phyloP scores from a whole-genome alignment of 2,329 filamentous ascomycete genomes.

The Penicillium italicum region DNA sequence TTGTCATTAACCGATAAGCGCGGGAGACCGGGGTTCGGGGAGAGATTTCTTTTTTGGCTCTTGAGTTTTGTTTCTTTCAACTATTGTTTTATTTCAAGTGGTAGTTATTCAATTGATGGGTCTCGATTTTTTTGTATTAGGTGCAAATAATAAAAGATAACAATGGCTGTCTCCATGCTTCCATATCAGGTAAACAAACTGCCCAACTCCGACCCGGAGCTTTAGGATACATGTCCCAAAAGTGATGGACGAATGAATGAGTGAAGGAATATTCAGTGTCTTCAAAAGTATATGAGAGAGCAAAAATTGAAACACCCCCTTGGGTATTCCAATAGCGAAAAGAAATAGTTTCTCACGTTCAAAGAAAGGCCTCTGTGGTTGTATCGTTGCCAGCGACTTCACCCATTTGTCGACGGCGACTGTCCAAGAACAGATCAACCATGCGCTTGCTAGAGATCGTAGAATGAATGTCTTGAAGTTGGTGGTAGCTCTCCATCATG shows the following conservation, averaged over 20 bases:
- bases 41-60: constrained; percentile 30
- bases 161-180: background rate
- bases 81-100: background rate
- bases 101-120: too few species aligned
- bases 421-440: constrained; percentile 39
- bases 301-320: background rate
- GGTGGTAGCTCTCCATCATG: constrained; percentile 17
- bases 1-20: constrained; percentile 36
- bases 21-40: constrained; percentile 40
- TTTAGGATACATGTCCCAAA: background rate
- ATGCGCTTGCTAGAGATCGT: constrained; percentile 36
- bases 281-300: background rate
- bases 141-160: background rate
- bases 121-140: too few species aligned
- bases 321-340: background rate
- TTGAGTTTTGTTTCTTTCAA: background rate
- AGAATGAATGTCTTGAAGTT: constrained; percentile 22
- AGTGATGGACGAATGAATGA: background rate
- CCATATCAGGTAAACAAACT: background rate
- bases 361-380: constrained; percentile 28
- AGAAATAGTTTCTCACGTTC: background rate
- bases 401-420: constrained; percentile 28
- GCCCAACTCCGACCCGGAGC: background rate
- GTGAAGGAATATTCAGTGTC: background rate
- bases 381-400: constrained; percentile 16